Evolutionary conservation across 441 rosid genomes (phyloP), one percentile per base, ranked within the genome.

Genomic region (Populus hybrid): DNA sequence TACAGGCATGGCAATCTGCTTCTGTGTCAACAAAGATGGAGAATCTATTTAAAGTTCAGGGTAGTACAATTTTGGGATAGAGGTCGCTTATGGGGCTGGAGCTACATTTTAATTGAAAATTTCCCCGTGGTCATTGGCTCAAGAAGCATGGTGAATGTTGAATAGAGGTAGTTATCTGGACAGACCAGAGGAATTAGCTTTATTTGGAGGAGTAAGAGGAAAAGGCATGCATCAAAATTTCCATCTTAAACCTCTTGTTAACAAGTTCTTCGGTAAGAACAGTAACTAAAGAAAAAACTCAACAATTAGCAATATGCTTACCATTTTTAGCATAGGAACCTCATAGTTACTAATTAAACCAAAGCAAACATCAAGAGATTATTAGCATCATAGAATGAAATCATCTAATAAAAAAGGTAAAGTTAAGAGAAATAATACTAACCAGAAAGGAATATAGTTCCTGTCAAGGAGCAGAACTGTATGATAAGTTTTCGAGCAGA

Each of bases 401-500:
- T 14, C n/a, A 36, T 34, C 21, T 14, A 46, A 65, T 26, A 4
- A 18, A 36, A n/a, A 42, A 35, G 24, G 38, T 21, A 64, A 34
- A 64, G 16, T 7, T 21, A 38, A 35, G 74, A 24, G 21, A 36
- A 11, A 64, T 69, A 82, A 78, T 66, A 83, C 84, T 35, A 87
- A 94, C 99, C 89, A 79, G 96, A 85, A 79, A 87, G 84, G 88
- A 94, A 96, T 79, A 96, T 78, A 46, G 87, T 84, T 75, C 97
- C 98, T 61, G 96, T 87, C 87, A 96, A 85, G 83, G 92, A 91
- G 88, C 98, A 96, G 81, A 94, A 86, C 74, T 94, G 99, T 73
- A 96, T 90, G 72, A 96, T 90, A 81, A 94, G 95, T 87, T 93
- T 96, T 82, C 98, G 91, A 82, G 98, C 91, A 83, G 98, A 88